Evolutionary conservation across 176 grass and related monocot genomes (phyloP).

Genomic region (Cocos nucifera): DNA sequence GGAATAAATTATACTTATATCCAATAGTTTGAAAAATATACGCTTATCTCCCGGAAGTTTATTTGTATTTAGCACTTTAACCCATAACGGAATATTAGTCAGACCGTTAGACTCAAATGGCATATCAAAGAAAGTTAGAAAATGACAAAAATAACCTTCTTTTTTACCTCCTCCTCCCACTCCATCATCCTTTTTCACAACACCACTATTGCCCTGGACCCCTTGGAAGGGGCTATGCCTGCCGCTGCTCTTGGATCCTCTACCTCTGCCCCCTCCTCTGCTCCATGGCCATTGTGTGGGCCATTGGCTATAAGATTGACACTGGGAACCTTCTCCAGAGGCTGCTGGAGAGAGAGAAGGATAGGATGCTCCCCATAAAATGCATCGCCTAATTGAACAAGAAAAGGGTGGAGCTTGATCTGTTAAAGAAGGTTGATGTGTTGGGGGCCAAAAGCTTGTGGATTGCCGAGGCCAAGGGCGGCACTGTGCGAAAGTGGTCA

Average conservation of each 20-base stretch:
- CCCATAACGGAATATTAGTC: no score
- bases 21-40: no score
- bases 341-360: conserved; percentile 77
- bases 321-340: conserved; percentile 49
- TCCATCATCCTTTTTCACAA: no score
- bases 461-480: conserved; percentile 58
- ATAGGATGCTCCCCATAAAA: conserved; percentile 46
- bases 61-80: no score
- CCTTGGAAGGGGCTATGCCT: not conserved
- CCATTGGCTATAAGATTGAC: conserved; percentile 81
- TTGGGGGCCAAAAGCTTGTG: conserved; percentile 85
- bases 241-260: conserved; percentile 66
- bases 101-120: no score
- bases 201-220: no score
- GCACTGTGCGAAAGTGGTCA: conserved; percentile 37
- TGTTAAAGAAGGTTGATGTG: conserved; percentile 90
- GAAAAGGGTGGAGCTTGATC: conserved; percentile 71
- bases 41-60: no score
- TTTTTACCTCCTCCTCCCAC: no score
- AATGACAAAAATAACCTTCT: no score
- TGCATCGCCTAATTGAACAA: conserved; percentile 69
- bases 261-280: conserved; percentile 61
- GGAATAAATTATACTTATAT: no score
- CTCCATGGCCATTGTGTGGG: conserved; percentile 71
- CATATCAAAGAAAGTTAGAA: no score